A percentile compares a stretch with the other conserved stretches of the same genome.
Evolutionary conservation across 2,329 filamentous ascomycete species (phyloP).

Genomic region (Spiromastix sp.): DNA sequence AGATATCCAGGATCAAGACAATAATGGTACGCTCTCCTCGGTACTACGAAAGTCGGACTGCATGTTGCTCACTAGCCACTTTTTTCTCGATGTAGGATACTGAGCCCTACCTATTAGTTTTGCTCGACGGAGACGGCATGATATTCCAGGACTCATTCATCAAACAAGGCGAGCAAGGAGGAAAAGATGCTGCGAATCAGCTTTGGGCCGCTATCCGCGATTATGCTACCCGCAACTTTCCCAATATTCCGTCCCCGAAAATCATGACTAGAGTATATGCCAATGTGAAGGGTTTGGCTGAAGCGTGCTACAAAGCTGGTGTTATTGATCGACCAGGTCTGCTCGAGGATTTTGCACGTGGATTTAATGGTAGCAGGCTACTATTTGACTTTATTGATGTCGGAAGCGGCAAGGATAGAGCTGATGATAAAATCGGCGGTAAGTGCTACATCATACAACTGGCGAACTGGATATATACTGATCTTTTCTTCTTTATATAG

Average conservation of each 20-base stretch:
- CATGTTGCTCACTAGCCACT: not conserved
- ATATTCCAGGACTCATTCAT: slow-evolving; percentile 44
- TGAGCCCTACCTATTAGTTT: slow-evolving; percentile 43
- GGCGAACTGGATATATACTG: not conserved
- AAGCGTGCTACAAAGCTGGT: slow-evolving; percentile 37
- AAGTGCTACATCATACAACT: no score
- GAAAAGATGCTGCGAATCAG: slow-evolving; percentile 41
- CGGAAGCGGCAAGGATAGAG: slow-evolving; percentile 33
- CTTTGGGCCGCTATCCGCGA: slow-evolving; percentile 35
- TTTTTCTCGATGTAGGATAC: slow-evolving; percentile 38
- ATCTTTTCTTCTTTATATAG: slow-evolving; percentile 22
- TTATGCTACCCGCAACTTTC: slow-evolving; percentile 33
- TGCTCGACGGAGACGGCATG: slow-evolving; percentile 47
- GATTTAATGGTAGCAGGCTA: slow-evolving; percentile 43
- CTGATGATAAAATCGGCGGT: slow-evolving; percentile 40
- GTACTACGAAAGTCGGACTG: no score
- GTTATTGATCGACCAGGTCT: slow-evolving; percentile 31
- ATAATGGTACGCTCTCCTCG: slow-evolving; percentile 30
- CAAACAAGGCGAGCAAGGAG: slow-evolving; percentile 41
- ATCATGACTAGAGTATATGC: slow-evolving; percentile 45
- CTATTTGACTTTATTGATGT: slow-evolving; percentile 43
- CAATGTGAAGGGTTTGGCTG: slow-evolving; percentile 41
- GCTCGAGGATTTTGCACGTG: slow-evolving; percentile 44
- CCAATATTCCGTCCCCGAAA: slow-evolving; percentile 35
- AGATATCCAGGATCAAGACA: slow-evolving; percentile 33